A percentile compares a stretch with the other conserved stretches of the same genome.
Conservation (phyloP, 176 grass and related monocot genomes). For the Oryza meyeriana region DNA sequence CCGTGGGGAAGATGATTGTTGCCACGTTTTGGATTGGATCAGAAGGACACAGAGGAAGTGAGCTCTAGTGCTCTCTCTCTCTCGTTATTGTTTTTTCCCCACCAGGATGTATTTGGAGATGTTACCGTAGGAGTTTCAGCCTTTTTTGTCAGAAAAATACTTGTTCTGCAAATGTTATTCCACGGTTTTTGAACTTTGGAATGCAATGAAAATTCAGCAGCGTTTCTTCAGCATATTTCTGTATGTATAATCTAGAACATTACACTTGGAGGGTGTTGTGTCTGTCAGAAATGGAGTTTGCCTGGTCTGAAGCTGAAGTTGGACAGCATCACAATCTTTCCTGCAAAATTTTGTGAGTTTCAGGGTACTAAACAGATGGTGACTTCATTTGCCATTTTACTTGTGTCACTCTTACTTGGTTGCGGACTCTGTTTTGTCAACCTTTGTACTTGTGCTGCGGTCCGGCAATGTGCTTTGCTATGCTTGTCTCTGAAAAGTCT, state of each 20-base stretch:
- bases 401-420: neutral
- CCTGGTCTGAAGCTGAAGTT: neutral
- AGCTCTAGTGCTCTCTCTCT: neutral
- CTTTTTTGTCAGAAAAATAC: neutral
- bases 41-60: slow-evolving; percentile 47
- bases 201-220: slow-evolving; percentile 14
- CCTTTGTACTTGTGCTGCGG: neutral
- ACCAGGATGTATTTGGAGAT: neutral
- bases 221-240: neutral
- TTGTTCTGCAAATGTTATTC: neutral
- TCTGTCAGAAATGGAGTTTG: neutral
- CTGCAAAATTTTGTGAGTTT: neutral
- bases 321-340: neutral
- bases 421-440: neutral
- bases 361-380: neutral
- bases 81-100: neutral
- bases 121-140: neutral
- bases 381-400: neutral
- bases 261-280: neutral
- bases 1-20: slow-evolving; percentile 45
- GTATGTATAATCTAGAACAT: neutral
- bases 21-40: slow-evolving; percentile 70
- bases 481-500: too few relatives aligned
- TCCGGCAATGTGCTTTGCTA: neutral
- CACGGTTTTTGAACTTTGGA: neutral